Evolutionary conservation across 306 rosid species (phyloP).

Genomic region (Acmispon strigosus): DNA sequence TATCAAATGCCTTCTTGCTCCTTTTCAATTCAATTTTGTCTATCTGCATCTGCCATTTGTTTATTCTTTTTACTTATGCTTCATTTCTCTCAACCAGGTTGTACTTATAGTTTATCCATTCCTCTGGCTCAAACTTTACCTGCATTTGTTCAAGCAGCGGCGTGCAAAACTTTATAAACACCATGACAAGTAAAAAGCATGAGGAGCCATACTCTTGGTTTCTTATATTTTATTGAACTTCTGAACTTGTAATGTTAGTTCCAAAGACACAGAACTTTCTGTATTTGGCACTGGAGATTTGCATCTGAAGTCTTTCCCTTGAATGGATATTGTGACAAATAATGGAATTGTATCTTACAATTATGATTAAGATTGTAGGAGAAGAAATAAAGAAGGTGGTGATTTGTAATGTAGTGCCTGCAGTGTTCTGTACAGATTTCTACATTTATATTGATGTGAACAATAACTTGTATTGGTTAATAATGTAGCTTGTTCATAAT

Average conservation of each 20-base stretch:
- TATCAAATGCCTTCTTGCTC: neutral
- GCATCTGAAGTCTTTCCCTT: neutral
- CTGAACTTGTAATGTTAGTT: slow-evolving; percentile 6
- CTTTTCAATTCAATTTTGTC: neutral
- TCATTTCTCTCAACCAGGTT: slow-evolving; percentile 47
- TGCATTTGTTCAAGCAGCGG: slow-evolving; percentile 88
- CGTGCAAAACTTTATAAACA: slow-evolving; percentile 53
- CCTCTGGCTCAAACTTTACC: slow-evolving; percentile 73
- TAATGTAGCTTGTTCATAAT: neutral
- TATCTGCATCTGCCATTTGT: neutral
- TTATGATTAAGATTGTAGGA: neutral
- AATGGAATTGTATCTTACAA: neutral
- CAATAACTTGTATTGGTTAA: neutral
- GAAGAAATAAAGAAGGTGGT: neutral
- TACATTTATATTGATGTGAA: neutral
- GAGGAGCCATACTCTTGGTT: slow-evolving; percentile 14
- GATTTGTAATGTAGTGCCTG: neutral
- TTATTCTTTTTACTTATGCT: neutral
- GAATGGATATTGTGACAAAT: neutral
- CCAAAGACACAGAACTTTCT: neutral
- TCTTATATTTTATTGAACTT: neutral
- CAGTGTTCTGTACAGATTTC: neutral
- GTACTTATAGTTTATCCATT: slow-evolving; percentile 61
- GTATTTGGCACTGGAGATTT: slow-evolving; percentile 4
- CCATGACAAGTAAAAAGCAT: slow-evolving; percentile 45